These are phyloP conservation scores for Cylindricascospora bacillispora DNA, from an alignment of 1,139 yeast species.

Conservation along the genomic window DNA sequence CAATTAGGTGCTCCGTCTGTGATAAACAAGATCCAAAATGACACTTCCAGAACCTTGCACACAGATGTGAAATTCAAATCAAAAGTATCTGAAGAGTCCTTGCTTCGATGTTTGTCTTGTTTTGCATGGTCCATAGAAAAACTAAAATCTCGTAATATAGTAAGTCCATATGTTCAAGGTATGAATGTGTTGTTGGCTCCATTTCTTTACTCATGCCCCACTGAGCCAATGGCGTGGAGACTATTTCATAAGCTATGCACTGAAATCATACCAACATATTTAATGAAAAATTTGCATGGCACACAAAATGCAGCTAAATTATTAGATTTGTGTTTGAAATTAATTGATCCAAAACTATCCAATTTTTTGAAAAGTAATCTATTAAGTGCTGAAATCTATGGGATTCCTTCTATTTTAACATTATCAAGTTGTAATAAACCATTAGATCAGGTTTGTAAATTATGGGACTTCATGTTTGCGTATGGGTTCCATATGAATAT, in stretches of 20 bases:
- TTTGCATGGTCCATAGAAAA: slow-evolving; percentile 41
- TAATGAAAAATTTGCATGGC: slow-evolving; percentile 67
- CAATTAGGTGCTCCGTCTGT: slow-evolving; percentile 47
- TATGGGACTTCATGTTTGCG: slow-evolving; percentile 89
- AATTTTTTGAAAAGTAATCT: slow-evolving; percentile 36
- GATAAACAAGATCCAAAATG: slow-evolving; percentile 61
- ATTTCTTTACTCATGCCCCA: slow-evolving; percentile 57
- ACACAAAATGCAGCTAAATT: slow-evolving; percentile 65
- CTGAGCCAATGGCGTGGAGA: slow-evolving; percentile 81
- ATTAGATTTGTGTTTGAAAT: slow-evolving; percentile 57
- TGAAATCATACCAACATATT: slow-evolving; percentile 59
- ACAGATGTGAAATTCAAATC: slow-evolving; percentile 56
- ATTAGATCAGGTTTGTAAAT: slow-evolving; percentile 52
- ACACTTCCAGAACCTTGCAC: slow-evolving; percentile 75
- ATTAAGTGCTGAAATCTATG: slow-evolving; percentile 70
- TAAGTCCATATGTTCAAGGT: slow-evolving; percentile 69
- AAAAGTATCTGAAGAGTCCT: slow-evolving; percentile 54
- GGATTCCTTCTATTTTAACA: slow-evolving; percentile 79
- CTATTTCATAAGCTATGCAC: slow-evolving; percentile 32
- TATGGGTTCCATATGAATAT: slow-evolving; percentile 86
- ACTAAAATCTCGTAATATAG: slow-evolving; percentile 2
- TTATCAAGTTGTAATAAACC: slow-evolving; percentile 89
- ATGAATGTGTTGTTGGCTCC: slow-evolving; percentile 86
- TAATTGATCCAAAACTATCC: slow-evolving; percentile 63
- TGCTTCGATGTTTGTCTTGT: slow-evolving; percentile 61